Conservation (phyloP, 495 filamentous ascomycete genomes). For the Annulohypoxylon bovei region DNA sequence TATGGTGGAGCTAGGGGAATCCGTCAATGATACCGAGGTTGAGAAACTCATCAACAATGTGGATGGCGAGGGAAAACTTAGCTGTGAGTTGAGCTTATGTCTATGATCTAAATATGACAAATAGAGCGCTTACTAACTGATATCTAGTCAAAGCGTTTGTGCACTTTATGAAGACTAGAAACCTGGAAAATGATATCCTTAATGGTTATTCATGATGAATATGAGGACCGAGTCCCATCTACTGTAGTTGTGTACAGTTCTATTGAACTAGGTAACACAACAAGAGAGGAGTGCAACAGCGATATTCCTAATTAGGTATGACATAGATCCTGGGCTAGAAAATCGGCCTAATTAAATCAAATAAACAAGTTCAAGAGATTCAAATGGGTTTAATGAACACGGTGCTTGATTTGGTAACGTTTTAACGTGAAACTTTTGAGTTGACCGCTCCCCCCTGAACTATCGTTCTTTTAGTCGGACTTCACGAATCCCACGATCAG, state of each 20-base stretch:
- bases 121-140: conserved; percentile 7
- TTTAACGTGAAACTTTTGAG: neutral
- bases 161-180: conserved; percentile 43
- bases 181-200: conserved; percentile 43
- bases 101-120: neutral
- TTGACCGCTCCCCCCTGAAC: neutral
- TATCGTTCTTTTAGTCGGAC: neutral
- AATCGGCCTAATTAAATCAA: neutral
- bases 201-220: conserved; percentile 38
- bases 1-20: conserved; percentile 42
- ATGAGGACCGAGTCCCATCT: neutral
- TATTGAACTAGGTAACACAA: neutral
- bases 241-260: neutral
- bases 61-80: conserved; percentile 48
- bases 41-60: conserved; percentile 45
- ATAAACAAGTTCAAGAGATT: neutral
- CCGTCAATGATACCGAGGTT: conserved; percentile 43
- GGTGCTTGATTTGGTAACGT: neutral
- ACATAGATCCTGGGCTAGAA: neutral
- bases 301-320: neutral
- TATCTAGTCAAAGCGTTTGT: conserved; percentile 44
- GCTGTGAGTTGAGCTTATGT: conserved; percentile 35
- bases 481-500: neutral
- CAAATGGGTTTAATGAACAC: neutral
- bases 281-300: neutral